These are phyloP conservation scores for Limnanthes douglasii DNA, from an alignment of 345 rosid species.

Conservation along the genomic window DNA sequence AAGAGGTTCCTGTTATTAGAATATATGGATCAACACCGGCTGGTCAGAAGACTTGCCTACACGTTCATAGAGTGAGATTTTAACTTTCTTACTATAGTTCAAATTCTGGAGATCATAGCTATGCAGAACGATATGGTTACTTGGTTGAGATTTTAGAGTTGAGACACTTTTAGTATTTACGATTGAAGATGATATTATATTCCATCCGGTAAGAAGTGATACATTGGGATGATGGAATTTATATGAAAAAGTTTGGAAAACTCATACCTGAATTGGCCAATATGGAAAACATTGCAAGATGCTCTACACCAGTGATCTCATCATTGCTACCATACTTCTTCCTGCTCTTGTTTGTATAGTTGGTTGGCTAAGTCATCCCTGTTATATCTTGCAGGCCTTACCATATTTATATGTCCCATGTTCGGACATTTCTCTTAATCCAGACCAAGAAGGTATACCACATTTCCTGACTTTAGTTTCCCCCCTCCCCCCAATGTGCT, in stretches of 20 bases:
- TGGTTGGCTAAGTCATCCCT: neutral
- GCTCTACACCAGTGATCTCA: no score
- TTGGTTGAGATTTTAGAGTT: neutral
- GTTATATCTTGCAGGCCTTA: conserved; percentile 44
- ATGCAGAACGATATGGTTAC: neutral
- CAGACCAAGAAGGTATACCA: conserved; percentile 31
- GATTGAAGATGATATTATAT: neutral
- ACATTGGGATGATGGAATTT: no score
- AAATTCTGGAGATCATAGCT: neutral
- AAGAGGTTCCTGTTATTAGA: conserved; percentile 75
- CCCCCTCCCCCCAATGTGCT: neutral
- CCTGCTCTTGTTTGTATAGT: neutral
- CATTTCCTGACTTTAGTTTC: neutral
- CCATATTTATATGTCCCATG: conserved; percentile 79
- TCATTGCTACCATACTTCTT: no score
- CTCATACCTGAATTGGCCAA: no score
- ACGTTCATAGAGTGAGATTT: conserved; percentile 56
- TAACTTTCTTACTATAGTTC: conserved; percentile 1
- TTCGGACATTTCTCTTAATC: conserved; percentile 34
- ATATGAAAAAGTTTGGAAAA: no score
- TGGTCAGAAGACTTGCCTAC: conserved; percentile 94
- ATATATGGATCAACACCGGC: conserved; percentile 84
- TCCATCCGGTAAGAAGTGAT: no score
- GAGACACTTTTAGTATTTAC: neutral
- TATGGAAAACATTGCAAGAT: no score